Percentiles rank a stretch among this genome's conserved stretches.
Evolutionary conservation across 768 basidiomycete genomes (phyloP).

Genomic region (Leccinum arenicola): DNA sequence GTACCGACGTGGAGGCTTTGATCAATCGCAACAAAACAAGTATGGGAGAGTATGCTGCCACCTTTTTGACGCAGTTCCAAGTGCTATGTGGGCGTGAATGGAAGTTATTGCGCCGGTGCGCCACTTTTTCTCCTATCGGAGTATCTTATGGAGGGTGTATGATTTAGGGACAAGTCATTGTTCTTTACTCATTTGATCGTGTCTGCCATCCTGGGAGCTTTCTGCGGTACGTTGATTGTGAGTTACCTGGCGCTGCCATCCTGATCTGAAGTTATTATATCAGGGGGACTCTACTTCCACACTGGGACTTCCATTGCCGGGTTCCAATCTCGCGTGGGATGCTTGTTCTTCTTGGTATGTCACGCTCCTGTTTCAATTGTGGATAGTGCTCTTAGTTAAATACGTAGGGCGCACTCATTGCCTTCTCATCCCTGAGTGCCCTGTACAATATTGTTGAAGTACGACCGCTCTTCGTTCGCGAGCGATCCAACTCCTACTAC

Average conservation of each 20-base stretch:
- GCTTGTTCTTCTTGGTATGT: constrained; percentile 85
- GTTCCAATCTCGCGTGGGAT: constrained; percentile 92
- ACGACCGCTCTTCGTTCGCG: constrained; percentile 84
- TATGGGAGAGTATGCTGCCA: constrained; percentile 54
- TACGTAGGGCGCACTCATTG: constrained; percentile 77
- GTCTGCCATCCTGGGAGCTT: constrained; percentile 74
- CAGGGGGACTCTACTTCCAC: constrained; percentile 84
- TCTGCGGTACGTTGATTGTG: constrained; percentile 58
- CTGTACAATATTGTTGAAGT: constrained; percentile 84
- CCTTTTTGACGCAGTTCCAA: constrained; percentile 87
- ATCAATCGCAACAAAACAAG: constrained; percentile 12
- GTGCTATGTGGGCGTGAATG: constrained; percentile 81
- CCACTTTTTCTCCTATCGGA: not conserved
- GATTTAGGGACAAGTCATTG: constrained; percentile 71
- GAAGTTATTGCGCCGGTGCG: constrained; percentile 71
- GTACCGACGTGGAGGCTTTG: constrained; percentile 21
- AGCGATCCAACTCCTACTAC: constrained; percentile 83
- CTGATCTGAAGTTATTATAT: not conserved
- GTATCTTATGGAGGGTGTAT: not conserved
- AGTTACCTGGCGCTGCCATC: not conserved
- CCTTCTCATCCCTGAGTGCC: constrained; percentile 89
- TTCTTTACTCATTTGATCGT: constrained; percentile 77
- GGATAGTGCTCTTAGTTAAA: constrained; percentile 8
- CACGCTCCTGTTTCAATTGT: not conserved
- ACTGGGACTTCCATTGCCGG: constrained; percentile 82